Percentiles rank a stretch among this genome's conserved stretches.
Conservation (phyloP, 163 green algal species). For the Chlamydomonas reinhardtii region DNA sequence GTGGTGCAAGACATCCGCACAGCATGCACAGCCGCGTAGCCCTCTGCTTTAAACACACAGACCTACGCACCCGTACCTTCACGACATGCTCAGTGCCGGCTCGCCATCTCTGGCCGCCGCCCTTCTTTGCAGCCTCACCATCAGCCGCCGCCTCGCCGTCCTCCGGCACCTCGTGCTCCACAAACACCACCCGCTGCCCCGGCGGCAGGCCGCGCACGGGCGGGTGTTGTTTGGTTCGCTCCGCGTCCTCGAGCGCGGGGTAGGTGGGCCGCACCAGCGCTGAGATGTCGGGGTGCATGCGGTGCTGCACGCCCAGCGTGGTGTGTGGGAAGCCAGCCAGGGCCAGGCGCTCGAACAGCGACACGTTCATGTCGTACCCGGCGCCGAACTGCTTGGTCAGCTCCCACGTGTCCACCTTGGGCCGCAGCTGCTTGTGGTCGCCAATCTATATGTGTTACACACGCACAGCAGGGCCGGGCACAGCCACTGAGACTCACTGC, state of each 20-base stretch:
- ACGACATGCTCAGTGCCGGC: no score
- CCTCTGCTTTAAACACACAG: no score
- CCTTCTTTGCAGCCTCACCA: no score
- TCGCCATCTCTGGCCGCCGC: no score
- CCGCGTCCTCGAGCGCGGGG: slow-evolving; percentile 58
- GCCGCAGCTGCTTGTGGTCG: slow-evolving; percentile 86
- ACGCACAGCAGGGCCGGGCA: no score
- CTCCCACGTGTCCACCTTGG: slow-evolving; percentile 74
- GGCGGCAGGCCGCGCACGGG: slow-evolving; percentile 60
- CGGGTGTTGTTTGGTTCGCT: slow-evolving; percentile 48
- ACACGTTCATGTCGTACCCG: slow-evolving; percentile 80
- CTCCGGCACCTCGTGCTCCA: slow-evolving; percentile 55
- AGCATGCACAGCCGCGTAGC: no score
- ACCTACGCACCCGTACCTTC: no score
- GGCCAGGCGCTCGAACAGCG: slow-evolving; percentile 79
- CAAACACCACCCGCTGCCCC: slow-evolving; percentile 43
- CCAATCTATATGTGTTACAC: no score
- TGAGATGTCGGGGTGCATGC: slow-evolving; percentile 81
- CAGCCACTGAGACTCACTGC: no score
- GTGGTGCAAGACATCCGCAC: no score
- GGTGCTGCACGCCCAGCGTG: slow-evolving; percentile 69
- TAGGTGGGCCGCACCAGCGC: slow-evolving; percentile 65
- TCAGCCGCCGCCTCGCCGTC: slow-evolving; percentile 16
- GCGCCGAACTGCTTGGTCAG: slow-evolving; percentile 60
- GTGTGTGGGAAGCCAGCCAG: slow-evolving; percentile 51